Evolutionary conservation across 2,329 filamentous ascomycete genomes (phyloP).

Genomic region (Tolypocladium inflatum): DNA sequence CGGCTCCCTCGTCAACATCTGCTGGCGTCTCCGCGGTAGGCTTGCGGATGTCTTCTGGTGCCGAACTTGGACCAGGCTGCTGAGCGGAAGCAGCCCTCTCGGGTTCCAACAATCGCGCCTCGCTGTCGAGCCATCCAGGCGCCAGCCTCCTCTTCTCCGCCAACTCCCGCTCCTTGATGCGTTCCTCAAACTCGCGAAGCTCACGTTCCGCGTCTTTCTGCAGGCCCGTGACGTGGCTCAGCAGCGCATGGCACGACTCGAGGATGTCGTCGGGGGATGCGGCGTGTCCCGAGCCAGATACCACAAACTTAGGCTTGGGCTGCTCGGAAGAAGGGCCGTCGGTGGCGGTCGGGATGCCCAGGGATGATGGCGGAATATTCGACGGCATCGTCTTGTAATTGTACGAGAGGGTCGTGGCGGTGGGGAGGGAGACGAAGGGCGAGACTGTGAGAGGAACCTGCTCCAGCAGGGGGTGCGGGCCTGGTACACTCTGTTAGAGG

Average conservation of each 20-base stretch:
- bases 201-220: conserved; percentile 58
- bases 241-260: conserved; percentile 68
- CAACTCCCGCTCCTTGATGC: conserved; percentile 54
- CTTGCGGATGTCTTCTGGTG: conserved; percentile 8
- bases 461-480: conserved; percentile 76
- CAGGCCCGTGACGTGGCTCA: conserved; percentile 62
- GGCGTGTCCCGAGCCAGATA: conserved; percentile 68
- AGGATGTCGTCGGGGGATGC: conserved; percentile 84
- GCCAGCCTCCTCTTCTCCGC: conserved; percentile 73
- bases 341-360: conserved; percentile 26
- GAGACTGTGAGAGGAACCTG: conserved; percentile 92
- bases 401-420: conserved; percentile 85
- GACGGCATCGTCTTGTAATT: conserved; percentile 88
- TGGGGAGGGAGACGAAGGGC: conserved; percentile 84
- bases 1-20: conserved; percentile 38
- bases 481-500: conserved; percentile 28
- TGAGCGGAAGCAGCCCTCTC: conserved; percentile 35
- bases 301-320: conserved; percentile 61
- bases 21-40: neutral
- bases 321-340: conserved; percentile 19
- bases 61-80: conserved; percentile 13
- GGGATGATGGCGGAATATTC: conserved; percentile 53
- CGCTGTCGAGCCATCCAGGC: conserved; percentile 73
- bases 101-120: conserved; percentile 59
- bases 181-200: conserved; percentile 61